Base-by-base conservation (phyloP, 768 basidiomycete genomes). In the Pulveroboletus sp. region DNA sequence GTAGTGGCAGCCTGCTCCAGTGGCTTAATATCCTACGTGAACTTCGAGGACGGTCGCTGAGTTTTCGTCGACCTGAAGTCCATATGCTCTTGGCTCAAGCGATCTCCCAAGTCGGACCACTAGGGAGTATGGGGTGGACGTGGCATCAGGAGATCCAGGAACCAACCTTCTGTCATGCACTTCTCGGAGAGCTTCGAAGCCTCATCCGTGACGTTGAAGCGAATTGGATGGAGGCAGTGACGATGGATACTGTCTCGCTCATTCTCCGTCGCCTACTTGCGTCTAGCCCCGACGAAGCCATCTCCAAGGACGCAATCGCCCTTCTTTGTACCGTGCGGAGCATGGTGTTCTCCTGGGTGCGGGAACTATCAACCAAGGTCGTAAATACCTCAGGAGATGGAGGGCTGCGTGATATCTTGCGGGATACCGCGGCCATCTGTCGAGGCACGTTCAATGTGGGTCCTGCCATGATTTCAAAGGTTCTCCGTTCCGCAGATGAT, bases 1-100 rank as follows among this genome's bases (percentile, higher is more conserved):
- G 79, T 2, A 68, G 72, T 20, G 78, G 80, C 2, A 49, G 63
- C 0, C 54, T 44, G 2, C 56, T 81, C 0, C 80, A 81, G 37
- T 79, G 78, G 79, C 54, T 72, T 21, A 81, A 81, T 45, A 71
- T 81, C 23, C 48, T 68, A 12, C 69, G 72, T 16, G 75, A 73
- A 50, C 54, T 81, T 11, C 66, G 65, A 5, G 63, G 62, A 1
- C 59, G 66, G 23, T 53, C 56, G 0, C 51, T 81, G 38, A 68
- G 62, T 8, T 72, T 81, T 42, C 61, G 65, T 17, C 42, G 56
- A 6, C 63, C 64, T 0, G 73, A 70, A 13, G 72, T 80, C 0
- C 68, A 78, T 43, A 43, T 61, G 0, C 59, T 81, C 5, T n/a
- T 80, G 4, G 59, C 53, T 6, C 79, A 79, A 49, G 66, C 78